Percentiles rank a stretch among this genome's conserved stretches.
Conservation (phyloP, 2,329 filamentous ascomycete genomes). For the Hymenoscyphus occultus region DNA sequence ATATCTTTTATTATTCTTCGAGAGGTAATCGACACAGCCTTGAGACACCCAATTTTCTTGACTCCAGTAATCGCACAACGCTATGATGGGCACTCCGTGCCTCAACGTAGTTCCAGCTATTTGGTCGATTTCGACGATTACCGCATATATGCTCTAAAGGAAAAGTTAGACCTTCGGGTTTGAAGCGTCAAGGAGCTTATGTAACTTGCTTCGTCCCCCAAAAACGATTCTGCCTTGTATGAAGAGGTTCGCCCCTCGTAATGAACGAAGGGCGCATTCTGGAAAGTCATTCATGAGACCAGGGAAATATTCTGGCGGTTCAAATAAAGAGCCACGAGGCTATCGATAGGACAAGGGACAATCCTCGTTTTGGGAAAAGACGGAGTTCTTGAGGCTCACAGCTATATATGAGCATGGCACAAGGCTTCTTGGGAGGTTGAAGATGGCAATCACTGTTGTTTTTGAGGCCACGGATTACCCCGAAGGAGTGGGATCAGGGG, state of each 20-base stretch:
- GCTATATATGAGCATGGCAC: not conserved
- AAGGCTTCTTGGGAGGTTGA: not conserved
- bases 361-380: not conserved
- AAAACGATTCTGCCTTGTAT: not conserved
- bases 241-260: not conserved
- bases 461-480: not conserved
- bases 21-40: constrained; percentile 1
- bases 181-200: not conserved
- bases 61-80: constrained; percentile 2
- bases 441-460: not conserved
- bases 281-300: constrained; percentile 6
- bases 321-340: not conserved
- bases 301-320: not conserved
- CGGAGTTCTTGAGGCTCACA: not conserved
- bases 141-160: constrained; percentile 1
- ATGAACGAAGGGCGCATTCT: constrained; percentile 6
- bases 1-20: not conserved
- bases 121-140: constrained; percentile 7
- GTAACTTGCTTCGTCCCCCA: not conserved
- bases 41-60: constrained; percentile 6
- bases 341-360: not conserved
- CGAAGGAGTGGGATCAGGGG: not conserved
- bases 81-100: constrained; percentile 2
- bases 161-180: not conserved
- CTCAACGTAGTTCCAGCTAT: not conserved